Evolutionary conservation across 208 protist genomes (phyloP).

Genomic region (Crithidia bombi): DNA sequence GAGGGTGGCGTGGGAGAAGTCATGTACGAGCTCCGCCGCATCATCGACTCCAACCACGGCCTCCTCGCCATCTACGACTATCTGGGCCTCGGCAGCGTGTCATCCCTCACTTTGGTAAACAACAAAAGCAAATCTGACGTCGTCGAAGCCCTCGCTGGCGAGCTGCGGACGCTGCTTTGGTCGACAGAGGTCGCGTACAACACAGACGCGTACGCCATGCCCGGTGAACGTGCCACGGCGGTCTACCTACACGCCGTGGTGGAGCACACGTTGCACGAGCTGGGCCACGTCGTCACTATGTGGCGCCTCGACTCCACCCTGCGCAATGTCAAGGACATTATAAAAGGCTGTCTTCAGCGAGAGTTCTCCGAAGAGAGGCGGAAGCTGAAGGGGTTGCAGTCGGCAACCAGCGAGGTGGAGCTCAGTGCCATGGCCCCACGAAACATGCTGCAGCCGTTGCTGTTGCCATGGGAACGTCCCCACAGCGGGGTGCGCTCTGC

Average conservation of each 20-base stretch:
- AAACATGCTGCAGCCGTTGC: slow-evolving; percentile 46
- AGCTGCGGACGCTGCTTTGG: slow-evolving; percentile 80
- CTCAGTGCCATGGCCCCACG: slow-evolving; percentile 20
- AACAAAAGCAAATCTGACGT: slow-evolving; percentile 87
- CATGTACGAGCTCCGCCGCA: slow-evolving; percentile 52
- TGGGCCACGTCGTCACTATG: slow-evolving; percentile 84
- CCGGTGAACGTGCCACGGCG: slow-evolving; percentile 23
- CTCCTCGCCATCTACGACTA: slow-evolving; percentile 87
- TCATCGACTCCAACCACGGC: slow-evolving; percentile 79
- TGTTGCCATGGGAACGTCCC: slow-evolving; percentile 29
- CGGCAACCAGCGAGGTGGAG: slow-evolving; percentile 7
- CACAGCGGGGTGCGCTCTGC: background rate
- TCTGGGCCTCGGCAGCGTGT: slow-evolving; percentile 64
- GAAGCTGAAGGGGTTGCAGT: background rate
- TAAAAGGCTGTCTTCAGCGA: slow-evolving; percentile 13
- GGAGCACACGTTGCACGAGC: slow-evolving; percentile 71
- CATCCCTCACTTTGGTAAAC: slow-evolving; percentile 55
- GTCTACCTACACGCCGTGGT: slow-evolving; percentile 63
- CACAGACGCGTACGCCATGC: slow-evolving; percentile 31
- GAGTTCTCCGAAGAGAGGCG: background rate
- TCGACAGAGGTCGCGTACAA: slow-evolving; percentile 49
- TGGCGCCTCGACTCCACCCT: slow-evolving; percentile 69
- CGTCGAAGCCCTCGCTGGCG: slow-evolving; percentile 82
- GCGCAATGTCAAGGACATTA: slow-evolving; percentile 29
- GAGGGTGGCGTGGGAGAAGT: slow-evolving; percentile 45